A percentile compares a stretch with the other conserved stretches of the same genome.
These are phyloP conservation scores for Boletus speciosus DNA, from an alignment of 768 basidiomycete genomes.

Conservation along the genomic window DNA sequence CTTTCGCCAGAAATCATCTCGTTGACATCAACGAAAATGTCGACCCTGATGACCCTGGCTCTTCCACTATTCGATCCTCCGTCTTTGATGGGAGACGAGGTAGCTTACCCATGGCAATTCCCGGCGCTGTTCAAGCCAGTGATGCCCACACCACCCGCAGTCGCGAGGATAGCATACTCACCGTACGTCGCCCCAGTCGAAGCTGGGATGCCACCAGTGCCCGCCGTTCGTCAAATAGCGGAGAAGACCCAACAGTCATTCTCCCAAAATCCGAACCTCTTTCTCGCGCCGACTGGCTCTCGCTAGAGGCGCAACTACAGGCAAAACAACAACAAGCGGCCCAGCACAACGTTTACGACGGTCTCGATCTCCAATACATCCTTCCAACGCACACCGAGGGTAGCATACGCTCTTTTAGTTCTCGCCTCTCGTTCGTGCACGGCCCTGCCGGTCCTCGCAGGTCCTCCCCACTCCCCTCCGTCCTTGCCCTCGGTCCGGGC, in stretches of 20 bases:
- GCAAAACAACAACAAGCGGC: constrained; percentile 14
- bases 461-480: constrained; percentile 29
- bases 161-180: constrained; percentile 56
- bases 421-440: constrained; percentile 20
- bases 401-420: constrained; percentile 31
- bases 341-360: constrained; percentile 24
- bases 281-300: constrained; percentile 49
- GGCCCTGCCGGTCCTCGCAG: not conserved
- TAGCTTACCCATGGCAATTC: constrained; percentile 62
- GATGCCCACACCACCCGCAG: constrained; percentile 36
- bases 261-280: constrained; percentile 48
- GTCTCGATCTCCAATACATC: constrained; percentile 46
- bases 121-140: constrained; percentile 30
- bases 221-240: constrained; percentile 17
- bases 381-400: constrained; percentile 34
- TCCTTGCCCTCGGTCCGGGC: constrained; percentile 22
- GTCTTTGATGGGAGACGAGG: constrained; percentile 39
- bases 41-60: constrained; percentile 25
- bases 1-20: constrained; percentile 41
- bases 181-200: constrained; percentile 58
- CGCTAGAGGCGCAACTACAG: constrained; percentile 42
- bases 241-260: constrained; percentile 19
- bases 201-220: constrained; percentile 50
- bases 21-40: constrained; percentile 31
- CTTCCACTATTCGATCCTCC: constrained; percentile 23